Base-by-base conservation (phyloP, 805 yeast genomes). In the Pachysolen tannophilus region DNA sequence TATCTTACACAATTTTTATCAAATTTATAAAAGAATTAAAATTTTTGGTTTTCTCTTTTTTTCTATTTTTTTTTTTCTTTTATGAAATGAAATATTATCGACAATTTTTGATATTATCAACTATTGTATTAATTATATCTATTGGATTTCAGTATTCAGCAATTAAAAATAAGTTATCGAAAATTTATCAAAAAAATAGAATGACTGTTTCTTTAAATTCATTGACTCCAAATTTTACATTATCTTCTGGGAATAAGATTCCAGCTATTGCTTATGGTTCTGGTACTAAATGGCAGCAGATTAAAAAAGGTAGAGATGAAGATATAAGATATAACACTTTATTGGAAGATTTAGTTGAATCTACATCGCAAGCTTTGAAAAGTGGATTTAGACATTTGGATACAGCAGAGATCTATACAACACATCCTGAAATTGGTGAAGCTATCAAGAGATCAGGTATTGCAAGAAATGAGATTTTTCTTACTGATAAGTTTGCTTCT, bases 381-480 rank as follows among this genome's bases (percentile, higher is more conserved):
- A 50, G 53, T 11, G 81, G 82, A 0, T 74, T 69, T 53, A 64
- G 56, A 30, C 85, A 78, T 50, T 54, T 80, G 30, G 87, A 79
- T 48, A 74, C 81, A 6, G 86, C 86, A 1, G 83, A 80, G 44
- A 58, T 65, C n/a, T 80, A 80, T 53, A 65, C 71, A 16, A 79
- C 84, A 3, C 73, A 75, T 40, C 49, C 48, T 1, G 86, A 78
- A 49, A 68, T 78, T 30, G 81, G 77, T 8, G 63, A 51, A 26
- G 85, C 78, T 1, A 42, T 78, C 29, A 58, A 57, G 35, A 47
- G 55, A 28, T 52, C 68, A 0, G 72, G 68, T 6, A 42, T 60
- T 6, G 48, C 52, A 13, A 65, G 87, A 58, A 69, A 54, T 35
- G 56, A 56, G 51, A 40, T 77, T 10, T 80, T 69, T 65, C 51